Percentiles rank a stretch among this genome's conserved stretches.
Conservation (phyloP, 2,329 filamentous ascomycete genomes). For the Pseudocercospora pini-densiflorae region DNA sequence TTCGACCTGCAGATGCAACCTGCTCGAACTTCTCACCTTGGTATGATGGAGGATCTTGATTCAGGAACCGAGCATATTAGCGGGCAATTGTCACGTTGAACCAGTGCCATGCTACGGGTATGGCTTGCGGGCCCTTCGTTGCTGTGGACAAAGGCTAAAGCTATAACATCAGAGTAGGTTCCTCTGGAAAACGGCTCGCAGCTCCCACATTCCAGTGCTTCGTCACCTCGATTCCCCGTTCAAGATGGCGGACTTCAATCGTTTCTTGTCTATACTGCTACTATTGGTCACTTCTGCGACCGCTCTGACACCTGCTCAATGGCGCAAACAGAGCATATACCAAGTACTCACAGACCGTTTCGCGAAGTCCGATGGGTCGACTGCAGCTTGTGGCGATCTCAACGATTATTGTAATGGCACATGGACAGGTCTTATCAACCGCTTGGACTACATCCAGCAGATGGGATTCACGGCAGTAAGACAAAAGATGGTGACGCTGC, state of each 20-base stretch:
- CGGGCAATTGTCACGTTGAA: neutral
- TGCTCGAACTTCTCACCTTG: neutral
- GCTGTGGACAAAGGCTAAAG: conserved; percentile 9
- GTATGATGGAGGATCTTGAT: neutral
- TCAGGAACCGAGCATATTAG: neutral
- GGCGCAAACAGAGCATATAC: conserved; percentile 60
- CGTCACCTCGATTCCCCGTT: conserved; percentile 6
- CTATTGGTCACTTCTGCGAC: conserved; percentile 1
- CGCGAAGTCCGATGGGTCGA: conserved; percentile 53
- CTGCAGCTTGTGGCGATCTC: conserved; percentile 50
- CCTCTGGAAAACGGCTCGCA: conserved; percentile 6
- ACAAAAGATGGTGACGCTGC: neutral
- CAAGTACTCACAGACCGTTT: conserved; percentile 63
- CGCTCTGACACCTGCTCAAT: conserved; percentile 22
- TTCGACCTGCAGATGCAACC: neutral
- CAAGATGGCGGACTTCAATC: conserved; percentile 15
- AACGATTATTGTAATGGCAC: conserved; percentile 54
- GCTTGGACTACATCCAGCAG: conserved; percentile 54
- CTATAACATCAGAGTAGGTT: conserved; percentile 7
- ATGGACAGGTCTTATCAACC: conserved; percentile 50
- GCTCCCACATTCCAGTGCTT: conserved; percentile 22
- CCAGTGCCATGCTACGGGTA: conserved; percentile 3
- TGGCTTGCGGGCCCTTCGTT: neutral
- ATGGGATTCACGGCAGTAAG: conserved; percentile 52
- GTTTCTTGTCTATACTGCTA: conserved; percentile 18